Percentiles rank a stretch among this genome's conserved stretches.
These are phyloP conservation scores for Phycomyces blakesleeanus DNA, from an alignment of 192 early-diverging fungal genomes.

Conservation along the genomic window DNA sequence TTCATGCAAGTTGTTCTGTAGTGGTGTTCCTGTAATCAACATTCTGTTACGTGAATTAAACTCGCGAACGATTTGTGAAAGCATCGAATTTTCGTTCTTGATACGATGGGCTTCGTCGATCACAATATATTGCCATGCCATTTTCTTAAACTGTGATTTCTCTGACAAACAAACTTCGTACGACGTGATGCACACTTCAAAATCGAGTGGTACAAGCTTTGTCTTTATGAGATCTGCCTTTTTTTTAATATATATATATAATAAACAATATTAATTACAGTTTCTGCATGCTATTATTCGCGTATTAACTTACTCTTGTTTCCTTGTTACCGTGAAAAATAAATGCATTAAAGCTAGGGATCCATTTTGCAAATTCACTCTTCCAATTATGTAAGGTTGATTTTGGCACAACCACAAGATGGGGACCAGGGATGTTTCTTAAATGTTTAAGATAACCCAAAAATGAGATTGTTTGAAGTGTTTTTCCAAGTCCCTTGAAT, in stretches of 20 bases:
- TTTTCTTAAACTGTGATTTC: slow-evolving; percentile 79
- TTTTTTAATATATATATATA: no score
- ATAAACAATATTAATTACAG: no score
- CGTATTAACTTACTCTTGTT: slow-evolving; percentile 66
- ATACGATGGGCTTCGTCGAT: slow-evolving; percentile 96
- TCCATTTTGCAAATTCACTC: slow-evolving; percentile 88
- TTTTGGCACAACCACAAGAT: slow-evolving; percentile 95
- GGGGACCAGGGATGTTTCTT: slow-evolving; percentile 73
- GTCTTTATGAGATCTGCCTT: slow-evolving; percentile 55
- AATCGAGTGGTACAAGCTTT: slow-evolving; percentile 57
- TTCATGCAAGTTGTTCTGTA: slow-evolving; percentile 98
- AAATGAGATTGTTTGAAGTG: slow-evolving; percentile 94
- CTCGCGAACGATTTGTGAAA: slow-evolving; percentile 91
- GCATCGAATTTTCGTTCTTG: slow-evolving; percentile 97
- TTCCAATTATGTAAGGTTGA: slow-evolving; percentile 97
- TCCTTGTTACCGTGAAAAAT: slow-evolving; percentile 90
- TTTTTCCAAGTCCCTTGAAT: slow-evolving; percentile 86
- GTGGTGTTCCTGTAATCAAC: slow-evolving; percentile 91
- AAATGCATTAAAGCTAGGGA: slow-evolving; percentile 82
- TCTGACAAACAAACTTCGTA: slow-evolving; percentile 95
- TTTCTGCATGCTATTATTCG: no score
- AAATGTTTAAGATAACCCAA: slow-evolving; percentile 91
- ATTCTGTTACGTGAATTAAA: slow-evolving; percentile 86
- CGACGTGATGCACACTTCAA: slow-evolving; percentile 93
- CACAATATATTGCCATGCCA: slow-evolving; percentile 87